Evolutionary conservation across 75 land plant genomes (phyloP), one percentile per base, ranked within the genome.

Genomic region (Sequoia sempervirens): DNA sequence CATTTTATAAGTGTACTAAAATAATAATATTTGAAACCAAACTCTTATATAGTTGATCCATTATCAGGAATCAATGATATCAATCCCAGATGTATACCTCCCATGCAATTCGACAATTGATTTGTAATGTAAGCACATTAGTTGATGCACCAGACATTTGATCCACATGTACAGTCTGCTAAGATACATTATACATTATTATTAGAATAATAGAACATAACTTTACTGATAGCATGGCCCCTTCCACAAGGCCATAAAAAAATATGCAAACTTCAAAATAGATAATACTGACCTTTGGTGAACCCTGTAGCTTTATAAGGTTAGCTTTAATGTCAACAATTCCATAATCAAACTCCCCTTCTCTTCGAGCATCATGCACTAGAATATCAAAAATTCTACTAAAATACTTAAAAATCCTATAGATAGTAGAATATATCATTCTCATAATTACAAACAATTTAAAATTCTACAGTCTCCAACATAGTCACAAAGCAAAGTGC

Each of bases 271-370:
- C 30, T 40, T 20, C 10, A 37, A 12, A 20, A 70, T 36, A 15
- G 37, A 79, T 53, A 32, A 1, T 18, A 69, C 47, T 74, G 56
- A 93, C 99, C 99, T 93, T 95, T 38, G 97, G 97, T 17, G 80
- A 45, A 76, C 91, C 94, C 64, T 87, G 91, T 72, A 93, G 86
- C 80, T 92, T 97, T 58, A 96, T 90, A 58, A 78, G 61, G 36
- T 0, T 34, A 34, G 36, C 36, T 34, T 34, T 34, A 34, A 34
- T 34, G 36, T 34, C 36, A 34, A 95, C 94, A 86, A 96, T 96
- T 75, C 97, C 99, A 73, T 94, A 95, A 80, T 96, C 97, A 82
- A 96, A 87, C 68, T 96, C 87, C n/a, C 99, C 99, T 83, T 96
- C n/a, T n/a, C n/a, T 97, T 84, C 97, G 95, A 82, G 99, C 99